Evolutionary conservation across 176 grass and related monocot genomes (phyloP).

Genomic region (Musa itinerans): DNA sequence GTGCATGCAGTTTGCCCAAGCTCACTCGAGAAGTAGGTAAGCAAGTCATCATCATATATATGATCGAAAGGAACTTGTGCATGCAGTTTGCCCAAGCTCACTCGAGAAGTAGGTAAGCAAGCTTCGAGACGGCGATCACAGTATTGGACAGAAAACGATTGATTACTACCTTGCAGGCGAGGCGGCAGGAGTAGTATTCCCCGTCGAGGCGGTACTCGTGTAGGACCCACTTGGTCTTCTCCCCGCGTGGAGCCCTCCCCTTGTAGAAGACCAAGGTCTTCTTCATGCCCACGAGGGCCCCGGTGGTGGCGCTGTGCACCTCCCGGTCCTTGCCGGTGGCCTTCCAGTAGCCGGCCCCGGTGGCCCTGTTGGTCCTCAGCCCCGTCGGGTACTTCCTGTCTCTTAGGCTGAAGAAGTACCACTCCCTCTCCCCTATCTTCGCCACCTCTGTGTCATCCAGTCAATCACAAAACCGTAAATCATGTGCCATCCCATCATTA

Average conservation of each 20-base stretch:
- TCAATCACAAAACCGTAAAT: background rate
- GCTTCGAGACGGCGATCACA: too few relatives aligned
- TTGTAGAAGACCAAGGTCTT: slow-evolving; percentile 99
- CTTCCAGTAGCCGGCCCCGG: slow-evolving; percentile 91
- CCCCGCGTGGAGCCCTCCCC: slow-evolving; percentile 68
- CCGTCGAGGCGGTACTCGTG: slow-evolving; percentile 98
- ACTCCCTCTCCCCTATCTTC: slow-evolving; percentile 88
- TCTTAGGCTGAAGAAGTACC: slow-evolving; percentile 97
- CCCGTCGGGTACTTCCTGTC: slow-evolving; percentile 96
- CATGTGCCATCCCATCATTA: background rate
- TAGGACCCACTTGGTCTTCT: slow-evolving; percentile 99
- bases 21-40: slow-evolving; percentile 10
- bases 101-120: slow-evolving; percentile 11
- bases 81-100: background rate
- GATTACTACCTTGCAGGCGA: slow-evolving; percentile 50
- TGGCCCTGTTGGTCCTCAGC: slow-evolving; percentile 85
- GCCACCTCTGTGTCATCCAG: slow-evolving; percentile 29
- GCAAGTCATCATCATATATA: background rate
- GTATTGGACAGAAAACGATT: background rate
- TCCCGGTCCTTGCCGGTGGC: slow-evolving; percentile 94
- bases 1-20: too few relatives aligned
- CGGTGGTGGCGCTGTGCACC: slow-evolving; percentile 53
- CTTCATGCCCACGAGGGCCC: slow-evolving; percentile 79
- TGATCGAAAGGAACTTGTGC: background rate
- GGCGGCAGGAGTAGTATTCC: slow-evolving; percentile 46